Base-by-base conservation (phyloP, 306 rosid genomes). In the Boehmeria nivea region DNA sequence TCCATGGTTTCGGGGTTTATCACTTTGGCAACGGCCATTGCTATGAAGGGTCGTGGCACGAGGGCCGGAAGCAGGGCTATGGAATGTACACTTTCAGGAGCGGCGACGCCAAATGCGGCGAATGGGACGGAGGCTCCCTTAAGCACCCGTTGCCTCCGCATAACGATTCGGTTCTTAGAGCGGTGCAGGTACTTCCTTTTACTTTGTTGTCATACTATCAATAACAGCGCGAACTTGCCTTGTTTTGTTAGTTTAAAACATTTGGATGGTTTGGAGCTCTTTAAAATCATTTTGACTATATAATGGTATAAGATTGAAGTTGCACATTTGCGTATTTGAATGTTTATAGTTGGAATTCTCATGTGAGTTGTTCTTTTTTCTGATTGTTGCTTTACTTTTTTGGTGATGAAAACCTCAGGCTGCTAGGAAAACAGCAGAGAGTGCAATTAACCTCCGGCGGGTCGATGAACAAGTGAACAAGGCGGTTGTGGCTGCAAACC, bases 1-100 rank as follows among this genome's bases (percentile, higher is more conserved):
- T 93, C 56, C 99, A 93, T 69, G 99, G 96, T 70, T 93, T 93
- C 64, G 99, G 99, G 8, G 78, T 85, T n/a, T 93, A 93, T 67
- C 89, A 85, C 62, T 93, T 93, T 70, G 94, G 89, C 15, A 87
- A 93, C 45, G 95, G 95, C 13, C 99, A 93, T 69, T 85, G 94
- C 45, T 93, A 93, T 2, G 99, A 87, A 56, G 99, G 99, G 3
- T 89, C 96, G 3, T 93, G 99, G 99, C 96, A 93, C 27, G 99
- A 93, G 55, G 96, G 99, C 15, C 80, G 89, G 0, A 83, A 85
- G 67, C 99, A 87, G 71, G 99, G 96, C 24, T 73, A 72, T 6
- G 99, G 99, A 16, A 72, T 64, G 51, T 93, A 93, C 43, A 76
- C 77, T 10, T 93, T 93, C 48, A 69, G 94, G 59, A 87, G 60